Evolutionary conservation across 2,329 filamentous ascomycete species (phyloP).

Genomic region (Fusarium fujikuroi): DNA sequence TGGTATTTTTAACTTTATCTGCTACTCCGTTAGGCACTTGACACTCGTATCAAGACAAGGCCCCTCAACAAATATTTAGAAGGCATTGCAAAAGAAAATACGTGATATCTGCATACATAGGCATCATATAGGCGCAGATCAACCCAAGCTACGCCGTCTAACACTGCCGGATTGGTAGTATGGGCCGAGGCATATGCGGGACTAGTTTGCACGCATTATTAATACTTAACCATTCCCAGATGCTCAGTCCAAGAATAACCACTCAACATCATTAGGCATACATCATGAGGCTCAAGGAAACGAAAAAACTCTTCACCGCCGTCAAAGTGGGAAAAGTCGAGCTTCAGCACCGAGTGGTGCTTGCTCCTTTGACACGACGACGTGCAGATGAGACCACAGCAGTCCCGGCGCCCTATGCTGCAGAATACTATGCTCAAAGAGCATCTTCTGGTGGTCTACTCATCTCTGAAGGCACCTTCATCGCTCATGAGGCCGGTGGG

Average conservation of each 20-base stretch:
- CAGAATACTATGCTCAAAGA: slow-evolving; percentile 61
- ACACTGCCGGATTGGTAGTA: background rate
- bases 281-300: slow-evolving; percentile 16
- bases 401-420: slow-evolving; percentile 45
- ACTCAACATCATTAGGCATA: background rate
- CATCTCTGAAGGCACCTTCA: slow-evolving; percentile 59
- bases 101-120: background rate
- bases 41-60: background rate
- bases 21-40: background rate
- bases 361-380: slow-evolving; percentile 68
- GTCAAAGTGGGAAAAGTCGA: slow-evolving; percentile 51
- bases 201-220: background rate
- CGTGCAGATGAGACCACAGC: slow-evolving; percentile 54
- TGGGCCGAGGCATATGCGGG: slow-evolving; percentile 18
- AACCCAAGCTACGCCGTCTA: background rate
- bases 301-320: slow-evolving; percentile 55
- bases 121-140: background rate
- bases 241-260: background rate
- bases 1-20: background rate
- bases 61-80: no score
- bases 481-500: slow-evolving; percentile 48
- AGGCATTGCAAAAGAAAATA: background rate
- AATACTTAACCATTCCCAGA: background rate
- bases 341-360: slow-evolving; percentile 59
- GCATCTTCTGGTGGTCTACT: slow-evolving; percentile 57